A percentile compares a stretch with the other conserved stretches of the same genome.
Conservation (phyloP, 1,284 basidiomycete species). For the Malassezia arunalokei region DNA sequence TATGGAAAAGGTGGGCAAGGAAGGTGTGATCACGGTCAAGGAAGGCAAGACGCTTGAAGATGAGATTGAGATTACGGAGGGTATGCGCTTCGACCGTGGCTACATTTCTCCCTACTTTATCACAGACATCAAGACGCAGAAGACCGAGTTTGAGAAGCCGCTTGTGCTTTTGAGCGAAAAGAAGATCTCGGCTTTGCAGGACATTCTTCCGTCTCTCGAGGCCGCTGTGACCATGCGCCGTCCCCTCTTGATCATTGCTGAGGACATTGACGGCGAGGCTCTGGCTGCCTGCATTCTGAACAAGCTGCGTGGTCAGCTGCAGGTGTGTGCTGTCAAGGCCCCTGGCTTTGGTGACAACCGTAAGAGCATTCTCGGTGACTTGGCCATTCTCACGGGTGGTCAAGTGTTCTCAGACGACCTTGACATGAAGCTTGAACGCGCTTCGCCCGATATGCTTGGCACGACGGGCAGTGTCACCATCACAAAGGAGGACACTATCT, state of each 20-base stretch:
- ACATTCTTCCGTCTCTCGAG: conserved; percentile 89
- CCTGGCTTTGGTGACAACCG: conserved; percentile 98
- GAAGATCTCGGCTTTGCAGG: conserved; percentile 90
- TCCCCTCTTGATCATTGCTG: conserved; percentile 87
- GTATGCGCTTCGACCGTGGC: conserved; percentile 98
- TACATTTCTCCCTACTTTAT: conserved; percentile 98
- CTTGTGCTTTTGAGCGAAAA: conserved; percentile 86
- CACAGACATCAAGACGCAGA: conserved; percentile 93
- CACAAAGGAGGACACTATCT: conserved; percentile 96
- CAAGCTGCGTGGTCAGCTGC: conserved; percentile 93
- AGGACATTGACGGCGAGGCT: conserved; percentile 94
- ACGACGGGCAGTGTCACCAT: conserved; percentile 81
- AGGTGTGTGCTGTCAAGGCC: conserved; percentile 85
- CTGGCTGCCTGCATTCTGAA: conserved; percentile 94
- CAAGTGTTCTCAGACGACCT: conserved; percentile 97
- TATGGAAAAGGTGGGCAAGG: conserved; percentile 99
- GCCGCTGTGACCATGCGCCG: conserved; percentile 78
- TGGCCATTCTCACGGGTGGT: conserved; percentile 91
- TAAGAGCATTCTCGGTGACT: conserved; percentile 90
- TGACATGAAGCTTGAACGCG: conserved; percentile 90
- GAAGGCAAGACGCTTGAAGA: conserved; percentile 95
- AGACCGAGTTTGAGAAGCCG: conserved; percentile 94
- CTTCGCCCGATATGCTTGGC: conserved; percentile 77
- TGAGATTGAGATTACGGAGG: conserved; percentile 96
- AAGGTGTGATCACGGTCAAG: conserved; percentile 99